Conservation (phyloP, 352 stramenopile species). For the Peronosclerospora sorghi region DNA sequence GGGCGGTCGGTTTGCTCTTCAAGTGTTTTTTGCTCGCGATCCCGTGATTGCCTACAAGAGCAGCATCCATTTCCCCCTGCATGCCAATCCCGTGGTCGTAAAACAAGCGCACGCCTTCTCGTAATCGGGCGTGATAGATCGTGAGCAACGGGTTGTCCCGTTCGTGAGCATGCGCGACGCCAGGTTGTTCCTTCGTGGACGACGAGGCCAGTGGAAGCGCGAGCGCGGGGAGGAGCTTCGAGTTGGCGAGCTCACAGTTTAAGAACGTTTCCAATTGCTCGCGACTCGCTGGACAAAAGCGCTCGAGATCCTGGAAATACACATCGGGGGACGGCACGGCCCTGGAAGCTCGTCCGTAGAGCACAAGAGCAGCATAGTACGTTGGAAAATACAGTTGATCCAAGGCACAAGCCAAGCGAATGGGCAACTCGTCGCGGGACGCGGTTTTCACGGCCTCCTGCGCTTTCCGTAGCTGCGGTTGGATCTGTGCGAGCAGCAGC, state of each 20-base stretch:
- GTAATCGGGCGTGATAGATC: constrained; percentile 47
- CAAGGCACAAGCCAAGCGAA: constrained; percentile 47
- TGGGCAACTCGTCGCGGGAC: constrained; percentile 42
- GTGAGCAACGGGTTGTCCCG: constrained; percentile 35
- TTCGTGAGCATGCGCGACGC: constrained; percentile 14
- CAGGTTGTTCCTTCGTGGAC: constrained; percentile 12
- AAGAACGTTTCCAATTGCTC: constrained; percentile 44
- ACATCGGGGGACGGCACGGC: constrained; percentile 44
- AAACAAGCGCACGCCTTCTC: constrained; percentile 62
- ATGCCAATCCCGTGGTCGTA: constrained; percentile 73
- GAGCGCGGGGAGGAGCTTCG: constrained; percentile 26
- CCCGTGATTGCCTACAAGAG: constrained; percentile 17
- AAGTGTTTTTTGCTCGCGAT: constrained; percentile 11
- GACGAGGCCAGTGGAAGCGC: constrained; percentile 23
- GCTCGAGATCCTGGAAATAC: constrained; percentile 49
- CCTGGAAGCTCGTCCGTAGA: constrained; percentile 54
- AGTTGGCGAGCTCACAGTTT: constrained; percentile 30
- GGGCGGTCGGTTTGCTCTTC: constrained; percentile 12
- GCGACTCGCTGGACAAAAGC: constrained; percentile 26
- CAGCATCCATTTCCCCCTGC: constrained; percentile 67
- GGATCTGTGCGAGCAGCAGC: constrained; percentile 40
- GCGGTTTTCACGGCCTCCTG: constrained; percentile 33
- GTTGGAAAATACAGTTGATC: constrained; percentile 79
- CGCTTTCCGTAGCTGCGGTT: constrained; percentile 35
- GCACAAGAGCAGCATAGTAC: constrained; percentile 60